phyloP scores from a whole-genome alignment of 345 rosid genomes.

The Eucalyptus paniculata region DNA sequence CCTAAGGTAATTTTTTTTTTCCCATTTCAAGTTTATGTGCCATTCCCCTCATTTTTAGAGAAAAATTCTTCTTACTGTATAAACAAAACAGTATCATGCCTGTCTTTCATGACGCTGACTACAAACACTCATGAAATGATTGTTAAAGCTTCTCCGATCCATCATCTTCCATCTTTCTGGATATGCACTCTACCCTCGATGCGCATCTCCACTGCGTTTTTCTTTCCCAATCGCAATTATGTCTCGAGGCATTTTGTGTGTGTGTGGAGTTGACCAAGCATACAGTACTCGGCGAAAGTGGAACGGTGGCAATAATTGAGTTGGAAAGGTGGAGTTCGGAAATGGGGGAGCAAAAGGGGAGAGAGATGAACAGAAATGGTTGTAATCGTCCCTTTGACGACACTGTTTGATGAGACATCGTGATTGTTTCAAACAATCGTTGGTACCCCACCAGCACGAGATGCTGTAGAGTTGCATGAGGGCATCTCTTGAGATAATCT shows the following conservation, averaged over 20 bases:
- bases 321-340: neutral
- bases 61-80: neutral
- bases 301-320: neutral
- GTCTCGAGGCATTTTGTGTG: neutral
- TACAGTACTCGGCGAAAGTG: neutral
- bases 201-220: neutral
- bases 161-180: neutral
- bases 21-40: neutral
- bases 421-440: neutral
- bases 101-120: neutral
- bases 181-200: neutral
- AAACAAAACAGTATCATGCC: neutral
- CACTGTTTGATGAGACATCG: neutral
- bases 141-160: neutral
- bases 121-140: neutral
- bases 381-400: neutral
- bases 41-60: neutral
- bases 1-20: neutral
- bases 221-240: neutral
- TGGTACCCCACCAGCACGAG: neutral
- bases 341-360: neutral
- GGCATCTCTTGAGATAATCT: neutral
- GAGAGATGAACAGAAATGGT: neutral
- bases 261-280: neutral
- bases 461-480: neutral